Evolutionary conservation across 495 filamentous ascomycete species (phyloP), one percentile per base, ranked within the genome.

Genomic region (Stereocaulon alpinum): DNA sequence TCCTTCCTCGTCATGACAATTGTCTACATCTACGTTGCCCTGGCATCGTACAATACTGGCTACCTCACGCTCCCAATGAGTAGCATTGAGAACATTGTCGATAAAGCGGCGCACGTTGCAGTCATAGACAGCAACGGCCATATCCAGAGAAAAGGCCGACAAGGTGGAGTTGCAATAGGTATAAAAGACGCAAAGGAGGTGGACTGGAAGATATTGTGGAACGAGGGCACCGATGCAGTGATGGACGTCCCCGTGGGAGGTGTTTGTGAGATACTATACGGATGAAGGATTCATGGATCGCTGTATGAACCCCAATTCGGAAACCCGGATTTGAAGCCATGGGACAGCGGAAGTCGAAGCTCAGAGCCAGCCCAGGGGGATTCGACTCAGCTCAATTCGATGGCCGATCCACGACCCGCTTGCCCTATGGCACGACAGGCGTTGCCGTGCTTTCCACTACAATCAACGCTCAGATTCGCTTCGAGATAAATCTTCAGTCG

Each of bases 221-320:
- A 81, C 68, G 83, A 88, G 63, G 90, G 94, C 34, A 99, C 94
- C 1, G 93, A 99, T 78, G 93, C 90, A 14, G 92, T 96, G 6
- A 88, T 97, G 88, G 93, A 99, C 78, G 83, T 99, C 20, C 93
- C 93, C 7, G 78, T 97, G 44, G 94, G 91, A 20, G 93, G 93
- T 4, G 93, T 96, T n/a, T 96, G 92, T 72, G 93, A 99, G 77
- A 82, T 97, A 6, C 64, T 81, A 0, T 81, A 80, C 57, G 78
- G 77, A 15, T 43, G 59, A 32, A 43, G 51, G 27, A 22, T 40
- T 17, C 24, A 27, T 3, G 15, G 53, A 34, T 22, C 22, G 3
- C 14, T 9, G 30, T 30, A 30, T 27, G 10, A 24, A 12, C 6
- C 3, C 49, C 32, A 9, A 1, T 15, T 37, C 14, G 30, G 22